phyloP scores from a whole-genome alignment of 345 rosid genomes.

The Sonneratia caseolaris region DNA sequence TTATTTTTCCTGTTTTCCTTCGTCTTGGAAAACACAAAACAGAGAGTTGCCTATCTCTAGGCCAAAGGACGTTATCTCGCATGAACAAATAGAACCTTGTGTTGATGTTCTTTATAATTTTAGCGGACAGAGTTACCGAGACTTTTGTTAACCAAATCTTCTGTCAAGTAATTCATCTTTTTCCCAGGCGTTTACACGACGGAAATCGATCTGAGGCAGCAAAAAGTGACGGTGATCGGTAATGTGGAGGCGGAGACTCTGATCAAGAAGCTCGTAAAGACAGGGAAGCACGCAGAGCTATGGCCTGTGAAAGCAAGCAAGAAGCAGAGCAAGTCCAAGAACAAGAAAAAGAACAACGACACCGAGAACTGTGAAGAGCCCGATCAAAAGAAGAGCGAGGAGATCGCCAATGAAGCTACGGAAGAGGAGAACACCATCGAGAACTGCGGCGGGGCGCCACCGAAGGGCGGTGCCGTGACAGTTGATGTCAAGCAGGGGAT shows the following conservation, averaged over 20 bases:
- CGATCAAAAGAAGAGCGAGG: conserved; percentile 17
- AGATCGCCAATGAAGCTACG: conserved; percentile 6
- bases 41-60: no score
- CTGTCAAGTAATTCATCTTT: background rate
- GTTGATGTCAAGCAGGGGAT: conserved; percentile 20
- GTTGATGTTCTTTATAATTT: background rate
- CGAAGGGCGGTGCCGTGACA: conserved; percentile 1
- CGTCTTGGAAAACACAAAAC: background rate
- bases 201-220: conserved; percentile 49
- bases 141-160: background rate
- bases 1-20: background rate
- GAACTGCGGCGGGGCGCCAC: conserved; percentile 9
- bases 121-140: background rate
- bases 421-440: conserved; percentile 8
- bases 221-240: conserved; percentile 54
- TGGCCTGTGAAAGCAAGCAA: conserved; percentile 38
- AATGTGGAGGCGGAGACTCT: conserved; percentile 40
- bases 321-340: conserved; percentile 32
- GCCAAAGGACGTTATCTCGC: no score
- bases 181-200: conserved; percentile 59
- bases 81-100: background rate
- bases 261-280: conserved; percentile 48
- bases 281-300: conserved; percentile 59
- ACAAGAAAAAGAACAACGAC: conserved; percentile 27
- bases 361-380: conserved; percentile 1